Percentiles rank a stretch among this genome's conserved stretches.
phyloP scores from a whole-genome alignment of 495 filamentous ascomycete species.

The Achaetomiella virescens region DNA sequence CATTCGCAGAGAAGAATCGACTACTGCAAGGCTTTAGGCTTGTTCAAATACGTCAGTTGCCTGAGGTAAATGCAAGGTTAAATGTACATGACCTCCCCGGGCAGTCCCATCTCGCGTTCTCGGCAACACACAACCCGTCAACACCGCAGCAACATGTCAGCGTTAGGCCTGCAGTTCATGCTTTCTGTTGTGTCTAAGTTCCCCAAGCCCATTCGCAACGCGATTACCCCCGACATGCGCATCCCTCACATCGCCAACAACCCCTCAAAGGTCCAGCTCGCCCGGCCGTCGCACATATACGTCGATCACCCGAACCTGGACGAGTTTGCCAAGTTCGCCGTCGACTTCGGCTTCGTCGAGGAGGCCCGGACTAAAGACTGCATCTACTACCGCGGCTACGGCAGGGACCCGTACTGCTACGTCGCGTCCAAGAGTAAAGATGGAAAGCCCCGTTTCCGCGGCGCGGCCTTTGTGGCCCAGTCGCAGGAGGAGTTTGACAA shows the following conservation, averaged over 20 bases:
- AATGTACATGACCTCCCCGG: no score
- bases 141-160: no score
- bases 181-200: no score
- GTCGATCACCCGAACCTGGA: constrained; percentile 45
- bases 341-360: constrained; percentile 49
- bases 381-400: constrained; percentile 50
- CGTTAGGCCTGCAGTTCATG: no score
- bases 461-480: constrained; percentile 46
- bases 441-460: constrained; percentile 37
- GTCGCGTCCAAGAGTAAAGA: constrained; percentile 41
- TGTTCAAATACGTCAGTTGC: no score
- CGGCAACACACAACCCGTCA: no score
- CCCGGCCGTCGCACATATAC: constrained; percentile 47
- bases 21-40: no score
- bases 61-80: no score
- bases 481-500: constrained; percentile 45
- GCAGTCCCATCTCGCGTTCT: no score
- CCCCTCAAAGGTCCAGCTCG: constrained; percentile 39
- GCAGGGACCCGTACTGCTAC: constrained; percentile 48
- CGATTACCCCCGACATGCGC: not conserved
- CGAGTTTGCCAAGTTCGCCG: constrained; percentile 37
- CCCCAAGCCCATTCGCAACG: no score
- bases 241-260: not conserved
- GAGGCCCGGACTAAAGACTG: constrained; percentile 34
- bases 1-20: no score